A percentile compares a stretch with the other conserved stretches of the same genome.
phyloP scores from a whole-genome alignment of 331 rosid genomes.

The Acacia pycnantha region DNA sequence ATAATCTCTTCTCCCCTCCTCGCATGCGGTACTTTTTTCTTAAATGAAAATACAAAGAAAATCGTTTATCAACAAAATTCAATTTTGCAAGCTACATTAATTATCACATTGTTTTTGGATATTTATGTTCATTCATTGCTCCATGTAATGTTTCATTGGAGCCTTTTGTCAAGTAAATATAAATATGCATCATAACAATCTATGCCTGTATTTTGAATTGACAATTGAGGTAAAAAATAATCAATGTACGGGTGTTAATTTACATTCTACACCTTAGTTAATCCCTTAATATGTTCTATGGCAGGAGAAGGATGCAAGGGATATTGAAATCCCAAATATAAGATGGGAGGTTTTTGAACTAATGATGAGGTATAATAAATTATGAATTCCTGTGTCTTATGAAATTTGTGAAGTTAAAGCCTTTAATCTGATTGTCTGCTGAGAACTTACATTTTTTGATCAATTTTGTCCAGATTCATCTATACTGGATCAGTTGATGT shows the following conservation, averaged over 20 bases:
- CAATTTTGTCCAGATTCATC: slow-evolving; percentile 62
- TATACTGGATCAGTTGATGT: slow-evolving; percentile 95
- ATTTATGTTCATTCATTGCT: slow-evolving; percentile 13
- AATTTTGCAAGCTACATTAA: slow-evolving; percentile 14
- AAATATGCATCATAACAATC: neutral
- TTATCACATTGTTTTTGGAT: slow-evolving; percentile 10
- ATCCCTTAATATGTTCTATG: slow-evolving; percentile 30
- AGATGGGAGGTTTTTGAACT: slow-evolving; percentile 97
- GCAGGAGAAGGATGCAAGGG: slow-evolving; percentile 99
- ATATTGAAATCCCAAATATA: slow-evolving; percentile 96
- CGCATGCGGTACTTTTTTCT: neutral
- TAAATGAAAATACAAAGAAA: neutral
- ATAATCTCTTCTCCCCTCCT: neutral
- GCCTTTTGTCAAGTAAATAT: slow-evolving; percentile 4
- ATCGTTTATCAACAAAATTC: neutral
- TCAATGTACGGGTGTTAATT: slow-evolving; percentile 13
- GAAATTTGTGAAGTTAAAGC: slow-evolving; percentile 14
- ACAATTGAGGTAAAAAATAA: slow-evolving; percentile 6
- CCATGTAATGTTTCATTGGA: neutral
- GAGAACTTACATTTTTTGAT: slow-evolving; percentile 20
- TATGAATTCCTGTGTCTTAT: slow-evolving; percentile 23
- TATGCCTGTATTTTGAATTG: neutral
- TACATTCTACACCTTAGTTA: neutral
- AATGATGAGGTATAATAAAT: slow-evolving; percentile 84
- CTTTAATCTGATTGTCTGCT: slow-evolving; percentile 27